Evolutionary conservation across 2,329 filamentous ascomycete genomes (phyloP).

Genomic region (Scytalidium sp.): DNA sequence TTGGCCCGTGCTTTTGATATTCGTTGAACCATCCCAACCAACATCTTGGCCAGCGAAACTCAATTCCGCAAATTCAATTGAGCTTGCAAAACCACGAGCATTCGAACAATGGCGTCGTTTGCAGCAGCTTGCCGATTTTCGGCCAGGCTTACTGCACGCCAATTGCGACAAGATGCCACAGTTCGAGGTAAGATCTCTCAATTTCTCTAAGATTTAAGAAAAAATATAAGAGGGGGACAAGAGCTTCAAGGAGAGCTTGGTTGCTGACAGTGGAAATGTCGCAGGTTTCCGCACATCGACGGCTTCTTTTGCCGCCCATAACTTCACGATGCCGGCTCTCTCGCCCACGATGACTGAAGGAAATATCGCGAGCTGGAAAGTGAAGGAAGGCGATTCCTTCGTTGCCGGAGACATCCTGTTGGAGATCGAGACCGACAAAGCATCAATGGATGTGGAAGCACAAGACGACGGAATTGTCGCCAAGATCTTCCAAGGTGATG

Average conservation of each 20-base stretch:
- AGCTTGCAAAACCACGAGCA: slow-evolving; percentile 18
- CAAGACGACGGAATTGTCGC: slow-evolving; percentile 85
- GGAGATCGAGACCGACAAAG: slow-evolving; percentile 93
- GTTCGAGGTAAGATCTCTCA: slow-evolving; percentile 54
- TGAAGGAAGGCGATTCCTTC: slow-evolving; percentile 85
- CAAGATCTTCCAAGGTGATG: slow-evolving; percentile 74
- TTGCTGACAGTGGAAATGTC: background rate
- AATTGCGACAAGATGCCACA: slow-evolving; percentile 50
- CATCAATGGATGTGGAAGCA: slow-evolving; percentile 91
- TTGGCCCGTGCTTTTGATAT: background rate
- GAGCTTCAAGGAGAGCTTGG: background rate
- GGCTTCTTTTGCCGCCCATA: slow-evolving; percentile 69
- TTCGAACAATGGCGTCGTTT: slow-evolving; percentile 64
- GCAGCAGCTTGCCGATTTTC: slow-evolving; percentile 62
- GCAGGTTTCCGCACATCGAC: slow-evolving; percentile 64
- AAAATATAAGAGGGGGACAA: background rate
- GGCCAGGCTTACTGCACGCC: slow-evolving; percentile 53
- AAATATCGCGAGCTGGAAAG: slow-evolving; percentile 80
- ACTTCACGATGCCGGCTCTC: slow-evolving; percentile 87
- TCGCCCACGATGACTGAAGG: slow-evolving; percentile 94
- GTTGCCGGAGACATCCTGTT: slow-evolving; percentile 81
- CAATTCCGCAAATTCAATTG: slow-evolving; percentile 22
- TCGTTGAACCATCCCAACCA: background rate
- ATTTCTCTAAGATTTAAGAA: slow-evolving; percentile 3
- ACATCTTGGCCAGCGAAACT: background rate